Percentiles rank a stretch among this genome's conserved stretches.
Evolutionary conservation across 768 basidiomycete genomes (phyloP).

Genomic region (Galerina marginata): DNA sequence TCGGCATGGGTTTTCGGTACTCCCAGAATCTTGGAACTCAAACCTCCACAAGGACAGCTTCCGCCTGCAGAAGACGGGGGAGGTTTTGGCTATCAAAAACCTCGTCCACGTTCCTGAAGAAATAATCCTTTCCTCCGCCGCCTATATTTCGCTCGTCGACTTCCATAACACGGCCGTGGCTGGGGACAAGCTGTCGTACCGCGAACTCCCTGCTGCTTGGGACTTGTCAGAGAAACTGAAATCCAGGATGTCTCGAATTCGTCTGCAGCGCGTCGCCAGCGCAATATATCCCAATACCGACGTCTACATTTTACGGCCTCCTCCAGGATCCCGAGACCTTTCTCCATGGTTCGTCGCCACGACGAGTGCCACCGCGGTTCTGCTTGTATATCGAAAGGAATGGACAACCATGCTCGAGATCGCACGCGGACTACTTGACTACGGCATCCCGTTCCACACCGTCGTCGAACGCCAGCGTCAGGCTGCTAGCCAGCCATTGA

Average conservation of each 20-base stretch:
- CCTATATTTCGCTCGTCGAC: not conserved
- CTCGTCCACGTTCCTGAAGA: not conserved
- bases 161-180: not conserved
- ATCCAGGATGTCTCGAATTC: not conserved
- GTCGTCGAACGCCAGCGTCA: not conserved
- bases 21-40: not conserved
- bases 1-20: not conserved
- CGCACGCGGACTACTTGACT: not conserved
- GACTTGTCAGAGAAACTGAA: not conserved
- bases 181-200: too few species aligned
- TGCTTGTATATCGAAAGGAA: not conserved
- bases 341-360: constrained; percentile 2
- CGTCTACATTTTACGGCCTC: constrained; percentile 17
- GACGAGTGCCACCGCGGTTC: not conserved
- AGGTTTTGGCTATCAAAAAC: not conserved
- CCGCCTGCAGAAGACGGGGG: not conserved
- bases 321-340: constrained; percentile 22
- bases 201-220: not conserved
- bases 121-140: too few species aligned
- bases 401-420: constrained; percentile 7
- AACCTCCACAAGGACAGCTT: not conserved
- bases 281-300: too few species aligned
- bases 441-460: not conserved
- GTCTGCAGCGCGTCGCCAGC: not conserved
- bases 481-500: not conserved